Base-by-base conservation (phyloP, 2,329 filamentous ascomycete species). In the Trichophyton verrucosum region DNA sequence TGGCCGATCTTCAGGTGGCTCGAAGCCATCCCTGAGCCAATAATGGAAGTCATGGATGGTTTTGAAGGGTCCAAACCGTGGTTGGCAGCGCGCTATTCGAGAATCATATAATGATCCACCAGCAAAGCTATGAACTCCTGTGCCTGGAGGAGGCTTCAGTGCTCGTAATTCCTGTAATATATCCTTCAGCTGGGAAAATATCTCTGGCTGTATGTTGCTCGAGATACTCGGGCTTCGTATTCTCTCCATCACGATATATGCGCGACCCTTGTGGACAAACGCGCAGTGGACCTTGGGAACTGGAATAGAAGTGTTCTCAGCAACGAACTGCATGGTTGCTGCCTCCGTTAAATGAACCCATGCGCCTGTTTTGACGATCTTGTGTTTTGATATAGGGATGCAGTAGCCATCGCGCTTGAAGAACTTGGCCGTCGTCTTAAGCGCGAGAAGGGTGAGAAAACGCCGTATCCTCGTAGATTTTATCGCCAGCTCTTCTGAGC, bases 241-340 rank as follows among this genome's bases (percentile, higher is more conserved):
- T 24, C 22, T 24, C 24, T 72, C 66, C 78, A 81, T 81, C 0
- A 80, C 69, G 49, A 81, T 79, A 64, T 78, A 78, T 0, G 75
- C 70, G 3, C 64, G 63, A 17, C 71, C 72, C 8, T 72, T 70
- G 59, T 73, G 68, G 1, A 69, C 59, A 58, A 81, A 81, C 40
- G 77, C 70, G 63, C 71, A 77, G 63, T 77, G 69, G 1, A 80
- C 69, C 8, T 72, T 71, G 1, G 79, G 78, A 0, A 80, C 74
- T 3, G 78, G 77, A 22, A 81, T 71, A 1, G 68, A 69, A 3
- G 77, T 80, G 57, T 77, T 68, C 13, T 68, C 55, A 3, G 72
- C 68, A 55, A 80, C 63, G 57, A 73, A 78, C 24, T 69, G 64
- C 69, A 80, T 75, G 2, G 76, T 68, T 44, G 67, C 66, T 30